Conservation (phyloP, 768 basidiomycete genomes). For the Lyophyllum decastes region DNA sequence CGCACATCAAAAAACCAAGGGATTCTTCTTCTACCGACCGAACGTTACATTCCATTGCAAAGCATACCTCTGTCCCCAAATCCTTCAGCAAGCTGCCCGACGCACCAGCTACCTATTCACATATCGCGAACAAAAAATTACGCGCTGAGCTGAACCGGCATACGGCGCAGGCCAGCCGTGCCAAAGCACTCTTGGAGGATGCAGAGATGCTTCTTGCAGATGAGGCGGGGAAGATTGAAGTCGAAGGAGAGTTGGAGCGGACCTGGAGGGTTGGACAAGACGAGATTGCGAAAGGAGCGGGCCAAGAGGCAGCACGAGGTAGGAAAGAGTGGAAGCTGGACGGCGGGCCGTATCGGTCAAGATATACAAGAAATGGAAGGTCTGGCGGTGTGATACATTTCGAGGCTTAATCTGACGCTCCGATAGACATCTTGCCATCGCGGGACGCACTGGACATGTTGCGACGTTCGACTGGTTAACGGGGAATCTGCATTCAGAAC, state of each 20-base stretch:
- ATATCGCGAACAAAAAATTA: constrained; percentile 76
- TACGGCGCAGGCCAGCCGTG: constrained; percentile 60
- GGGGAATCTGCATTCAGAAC: constrained; percentile 81
- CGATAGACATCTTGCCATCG: constrained; percentile 81
- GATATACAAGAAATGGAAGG: constrained; percentile 93
- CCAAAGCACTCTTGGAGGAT: constrained; percentile 64
- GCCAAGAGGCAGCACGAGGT: constrained; percentile 76
- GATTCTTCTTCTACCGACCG: constrained; percentile 37
- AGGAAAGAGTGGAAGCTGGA: constrained; percentile 81
- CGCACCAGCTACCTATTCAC: constrained; percentile 49
- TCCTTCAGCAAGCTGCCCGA: constrained; percentile 59
- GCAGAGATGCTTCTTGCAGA: constrained; percentile 70
- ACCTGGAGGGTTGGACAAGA: constrained; percentile 89
- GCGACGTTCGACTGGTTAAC: constrained; percentile 95
- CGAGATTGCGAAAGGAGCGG: constrained; percentile 67
- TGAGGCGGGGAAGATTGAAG: constrained; percentile 72
- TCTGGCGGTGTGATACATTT: constrained; percentile 34
- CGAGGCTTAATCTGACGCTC: constrained; percentile 1
- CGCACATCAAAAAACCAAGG: constrained; percentile 26
- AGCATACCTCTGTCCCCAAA: constrained; percentile 63
- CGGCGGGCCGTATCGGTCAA: constrained; percentile 79
- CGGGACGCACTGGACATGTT: constrained; percentile 80
- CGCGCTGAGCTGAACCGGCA: constrained; percentile 68
- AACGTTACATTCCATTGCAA: constrained; percentile 58
- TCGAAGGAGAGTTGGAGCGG: constrained; percentile 78